Evolutionary conservation across 192 early-diverging fungal genomes (phyloP).

Genomic region (Coemansia sp.): DNA sequence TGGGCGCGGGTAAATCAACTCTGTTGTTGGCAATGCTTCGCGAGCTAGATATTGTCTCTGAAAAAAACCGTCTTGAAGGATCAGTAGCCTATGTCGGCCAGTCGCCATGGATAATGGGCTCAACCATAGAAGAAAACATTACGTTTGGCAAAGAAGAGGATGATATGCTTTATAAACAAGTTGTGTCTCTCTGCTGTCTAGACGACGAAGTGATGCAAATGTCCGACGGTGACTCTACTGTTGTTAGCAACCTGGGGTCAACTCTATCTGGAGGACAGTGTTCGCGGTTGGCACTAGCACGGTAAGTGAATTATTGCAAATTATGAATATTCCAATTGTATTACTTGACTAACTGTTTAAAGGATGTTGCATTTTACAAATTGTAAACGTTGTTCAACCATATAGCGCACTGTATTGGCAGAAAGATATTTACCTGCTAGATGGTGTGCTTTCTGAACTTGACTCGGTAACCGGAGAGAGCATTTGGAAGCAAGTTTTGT

Average conservation of each 20-base stretch:
- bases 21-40: slow-evolving; percentile 72
- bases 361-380: too few species aligned
- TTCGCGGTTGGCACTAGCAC: slow-evolving; percentile 61
- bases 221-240: slow-evolving; percentile 59
- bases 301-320: slow-evolving; percentile 16
- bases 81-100: slow-evolving; percentile 34
- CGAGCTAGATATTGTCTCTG: slow-evolving; percentile 57
- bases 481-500: slow-evolving; percentile 65
- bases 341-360: too few species aligned
- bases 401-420: slow-evolving; percentile 68
- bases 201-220: slow-evolving; percentile 59
- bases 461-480: slow-evolving; percentile 62
- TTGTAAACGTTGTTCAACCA: too few species aligned
- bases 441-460: slow-evolving; percentile 78
- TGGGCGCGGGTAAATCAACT: slow-evolving; percentile 81
- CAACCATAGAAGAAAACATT: slow-evolving; percentile 73
- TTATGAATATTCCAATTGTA: neutral
- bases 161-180: slow-evolving; percentile 55
- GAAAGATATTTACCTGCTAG: slow-evolving; percentile 74
- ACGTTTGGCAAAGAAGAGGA: slow-evolving; percentile 62
- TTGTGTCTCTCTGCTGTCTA: slow-evolving; percentile 62
- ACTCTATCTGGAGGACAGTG: slow-evolving; percentile 55
- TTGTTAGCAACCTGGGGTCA: slow-evolving; percentile 45
- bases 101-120: slow-evolving; percentile 64
- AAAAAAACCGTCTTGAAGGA: slow-evolving; percentile 1